Evolutionary conservation across 306 rosid species (phyloP), one percentile per base, ranked within the genome.

Genomic region (Canavalia gladiata): DNA sequence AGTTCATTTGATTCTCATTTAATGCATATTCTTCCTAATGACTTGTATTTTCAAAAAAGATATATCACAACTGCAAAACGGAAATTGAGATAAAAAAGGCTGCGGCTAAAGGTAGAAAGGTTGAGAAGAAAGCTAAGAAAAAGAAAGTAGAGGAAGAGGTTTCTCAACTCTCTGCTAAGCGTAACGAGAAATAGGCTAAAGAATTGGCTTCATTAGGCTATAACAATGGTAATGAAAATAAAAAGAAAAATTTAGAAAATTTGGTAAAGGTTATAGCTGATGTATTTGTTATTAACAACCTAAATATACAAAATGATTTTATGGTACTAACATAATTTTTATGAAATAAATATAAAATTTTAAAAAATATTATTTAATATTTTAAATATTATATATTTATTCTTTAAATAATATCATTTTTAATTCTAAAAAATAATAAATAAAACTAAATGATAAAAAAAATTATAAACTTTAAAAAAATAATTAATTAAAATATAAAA

Each of bases 21-120:
- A 60, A 63, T 54, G 82, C 12, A 62, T 39, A 51, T 75, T 70
- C 54, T 34, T 82, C 8, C 41, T 30, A 50, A 57, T 68, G 74
- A 81, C 73, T 3, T 68, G 18, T 73, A 46, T 42, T 56, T 86
- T 79, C 90, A 95, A 97, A 91, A 91, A 95, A 81, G 97, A 95
- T 84, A 91, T 83, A 75, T 88, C 92, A 31, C 83, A 82, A 56
- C 82, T 95, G 82, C 98, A 90, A 89, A 81, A 93, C 87, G 80
- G 98, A 96, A 92, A 74, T 79, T 56, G 97, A 84, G 81, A 84
- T 90, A 89, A 93, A 93, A 72, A 95, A 89, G 86, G 87, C 88
- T 9, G 96, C 99, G 7, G 99, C 98, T 42, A 90, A 83, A 84
- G 98, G 98, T 49, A 93, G 98, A 97, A 96, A 93, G 84, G 98